Base-by-base conservation (phyloP, 495 filamentous ascomycete species). In the Astrothelium macrocarpum region DNA sequence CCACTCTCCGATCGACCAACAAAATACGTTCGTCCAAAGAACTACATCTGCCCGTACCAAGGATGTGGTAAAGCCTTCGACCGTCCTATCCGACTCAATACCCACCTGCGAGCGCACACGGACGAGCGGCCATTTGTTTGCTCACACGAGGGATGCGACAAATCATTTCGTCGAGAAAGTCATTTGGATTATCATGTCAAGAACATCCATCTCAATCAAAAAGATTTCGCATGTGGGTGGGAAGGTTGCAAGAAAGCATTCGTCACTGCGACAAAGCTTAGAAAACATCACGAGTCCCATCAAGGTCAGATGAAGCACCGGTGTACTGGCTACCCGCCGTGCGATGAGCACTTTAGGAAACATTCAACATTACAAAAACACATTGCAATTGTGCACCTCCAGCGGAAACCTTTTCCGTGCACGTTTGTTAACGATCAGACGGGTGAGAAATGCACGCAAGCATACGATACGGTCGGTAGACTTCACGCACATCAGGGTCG, bases 351-450 rank as follows among this genome's bases (percentile, higher is more conserved):
- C 16, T 98, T 97, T 74, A 82, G 94, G 46, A 97, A 97, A 72
- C 88, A 91, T 69, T 83, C 87, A 61, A 96, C 91, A 1, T 81
- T 98, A 12, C 84, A 90, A 67, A 84, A 87, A 20, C 94, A 98
- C 73, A 85, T 97, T 59, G 80, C 83, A 25, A 78, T 80, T 0
- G 82, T 80, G 1, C 94, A 98, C 71, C 78, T 93, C 26, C 78
- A 85, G 5, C 72, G 82, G 63, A 79, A 85, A 25, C 83, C 90
- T 1, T 95, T 84, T 65, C 76, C 79, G 1, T 97, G 92, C 73
- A 73, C 74, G 11, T 71, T 82, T 63, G 69, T 81, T 43, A 81
- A 88, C 67, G 73, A 76, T n/a, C 74, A 74, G 26, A 85, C 84
- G 9, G 81, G 81, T 4, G 72, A 80, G 36, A 67, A 70, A 62